Conservation (phyloP, 768 basidiomycete genomes). For the Favolaschia claudopus region DNA sequence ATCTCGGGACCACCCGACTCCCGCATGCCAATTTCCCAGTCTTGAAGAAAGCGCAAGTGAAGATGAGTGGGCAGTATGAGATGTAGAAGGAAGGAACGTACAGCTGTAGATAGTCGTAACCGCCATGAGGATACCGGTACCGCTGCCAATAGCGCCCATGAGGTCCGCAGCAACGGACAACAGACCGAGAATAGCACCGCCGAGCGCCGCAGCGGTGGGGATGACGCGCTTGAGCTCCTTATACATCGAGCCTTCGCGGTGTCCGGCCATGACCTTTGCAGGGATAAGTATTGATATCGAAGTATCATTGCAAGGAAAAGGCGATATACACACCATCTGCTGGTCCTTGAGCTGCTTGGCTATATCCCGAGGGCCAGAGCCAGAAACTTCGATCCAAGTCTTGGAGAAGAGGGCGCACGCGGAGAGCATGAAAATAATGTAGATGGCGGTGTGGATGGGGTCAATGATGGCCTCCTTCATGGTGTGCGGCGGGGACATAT, state of each 20-base stretch:
- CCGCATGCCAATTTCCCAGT: conserved; percentile 95
- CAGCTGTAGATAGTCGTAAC: conserved; percentile 97
- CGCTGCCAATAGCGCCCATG: conserved; percentile 95
- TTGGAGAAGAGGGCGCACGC: conserved; percentile 98
- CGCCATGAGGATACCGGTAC: conserved; percentile 96
- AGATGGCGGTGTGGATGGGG: conserved; percentile 91
- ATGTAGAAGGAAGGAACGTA: conserved; percentile 45
- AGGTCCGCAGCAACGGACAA: conserved; percentile 92
- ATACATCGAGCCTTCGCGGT: conserved; percentile 98
- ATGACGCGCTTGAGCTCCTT: conserved; percentile 99
- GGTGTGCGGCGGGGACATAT: conserved; percentile 98
- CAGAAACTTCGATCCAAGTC: conserved; percentile 99
- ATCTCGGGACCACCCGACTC: conserved; percentile 87
- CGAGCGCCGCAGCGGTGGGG: conserved; percentile 96
- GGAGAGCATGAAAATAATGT: conserved; percentile 90
- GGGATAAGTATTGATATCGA: background rate
- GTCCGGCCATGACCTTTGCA: conserved; percentile 78
- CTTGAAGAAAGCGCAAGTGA: conserved; percentile 43
- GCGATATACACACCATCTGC: conserved; percentile 75
- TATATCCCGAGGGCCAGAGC: conserved; percentile 93
- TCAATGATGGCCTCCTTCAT: conserved; percentile 87
- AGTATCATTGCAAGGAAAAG: background rate
- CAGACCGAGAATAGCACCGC: conserved; percentile 95
- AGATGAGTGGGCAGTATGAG: conserved; percentile 11
- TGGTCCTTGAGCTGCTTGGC: conserved; percentile 99